These are phyloP conservation scores for Dictyophora rubrovolvata DNA, from an alignment of 768 basidiomycete species.

Conservation along the genomic window DNA sequence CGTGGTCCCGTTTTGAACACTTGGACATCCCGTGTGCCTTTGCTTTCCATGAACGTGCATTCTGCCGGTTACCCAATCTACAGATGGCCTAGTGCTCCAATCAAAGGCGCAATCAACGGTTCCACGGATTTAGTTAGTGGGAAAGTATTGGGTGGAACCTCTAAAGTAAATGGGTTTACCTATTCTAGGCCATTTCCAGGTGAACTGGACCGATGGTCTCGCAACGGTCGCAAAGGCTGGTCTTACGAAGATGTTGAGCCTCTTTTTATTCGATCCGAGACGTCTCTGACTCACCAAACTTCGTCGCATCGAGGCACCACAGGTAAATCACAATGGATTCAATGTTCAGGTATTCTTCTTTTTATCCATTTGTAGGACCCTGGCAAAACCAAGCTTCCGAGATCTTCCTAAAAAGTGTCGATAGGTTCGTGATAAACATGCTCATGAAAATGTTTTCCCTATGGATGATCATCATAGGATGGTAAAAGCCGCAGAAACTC, in stretches of 20 bases:
- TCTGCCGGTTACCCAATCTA: neutral
- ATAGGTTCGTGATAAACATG: neutral
- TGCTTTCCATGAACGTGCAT: slow-evolving; percentile 18
- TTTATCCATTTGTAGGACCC: neutral
- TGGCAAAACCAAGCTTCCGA: neutral
- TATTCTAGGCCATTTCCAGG: slow-evolving; percentile 22
- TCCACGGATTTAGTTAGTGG: slow-evolving; percentile 18
- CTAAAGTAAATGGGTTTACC: slow-evolving; percentile 3
- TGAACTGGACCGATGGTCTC: slow-evolving; percentile 25
- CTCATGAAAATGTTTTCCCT: neutral
- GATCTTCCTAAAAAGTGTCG: neutral
- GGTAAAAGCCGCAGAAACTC: neutral
- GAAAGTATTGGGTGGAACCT: slow-evolving; percentile 11
- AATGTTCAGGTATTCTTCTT: neutral
- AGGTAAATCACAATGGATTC: neutral
- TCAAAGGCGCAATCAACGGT: neutral
- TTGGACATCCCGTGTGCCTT: slow-evolving; percentile 25
- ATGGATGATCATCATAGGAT: neutral
- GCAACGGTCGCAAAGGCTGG: slow-evolving; percentile 24
- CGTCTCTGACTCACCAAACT: neutral
- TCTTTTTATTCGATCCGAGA: slow-evolving; percentile 26
- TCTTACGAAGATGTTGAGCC: slow-evolving; percentile 23
- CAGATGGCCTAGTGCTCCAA: slow-evolving; percentile 1
- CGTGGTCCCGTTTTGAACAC: slow-evolving; percentile 19
- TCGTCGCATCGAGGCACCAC: neutral